A percentile compares a stretch with the other conserved stretches of the same genome.
Conservation (phyloP, 2,329 filamentous ascomycete species). For the Ophiostoma ulmi region DNA sequence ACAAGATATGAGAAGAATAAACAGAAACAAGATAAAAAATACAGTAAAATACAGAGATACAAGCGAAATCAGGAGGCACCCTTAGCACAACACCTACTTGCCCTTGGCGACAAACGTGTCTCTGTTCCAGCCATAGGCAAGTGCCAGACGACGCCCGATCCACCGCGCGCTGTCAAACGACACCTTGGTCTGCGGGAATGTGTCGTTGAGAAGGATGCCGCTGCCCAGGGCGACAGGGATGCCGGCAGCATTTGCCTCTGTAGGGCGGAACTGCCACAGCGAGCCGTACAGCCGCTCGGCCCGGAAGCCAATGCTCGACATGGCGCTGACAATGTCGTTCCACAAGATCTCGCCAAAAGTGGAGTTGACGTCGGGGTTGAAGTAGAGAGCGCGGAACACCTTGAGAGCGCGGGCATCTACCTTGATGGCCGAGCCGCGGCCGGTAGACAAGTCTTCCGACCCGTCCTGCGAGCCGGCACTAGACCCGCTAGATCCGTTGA, state of each 20-base stretch:
- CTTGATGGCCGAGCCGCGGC: slow-evolving; percentile 23
- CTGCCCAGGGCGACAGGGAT: slow-evolving; percentile 33
- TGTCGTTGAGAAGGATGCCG: slow-evolving; percentile 57
- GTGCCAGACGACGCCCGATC: slow-evolving; percentile 45
- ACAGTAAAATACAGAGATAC: background rate
- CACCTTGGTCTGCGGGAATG: slow-evolving; percentile 52
- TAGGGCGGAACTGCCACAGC: slow-evolving; percentile 54
- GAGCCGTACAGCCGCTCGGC: slow-evolving; percentile 56
- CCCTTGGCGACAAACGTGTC: slow-evolving; percentile 39
- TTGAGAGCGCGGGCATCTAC: slow-evolving; percentile 35
- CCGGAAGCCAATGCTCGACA: slow-evolving; percentile 46
- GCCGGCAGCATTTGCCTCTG: slow-evolving; percentile 31
- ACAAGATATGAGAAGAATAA: background rate
- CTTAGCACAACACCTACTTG: background rate
- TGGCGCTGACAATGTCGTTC: slow-evolving; percentile 50
- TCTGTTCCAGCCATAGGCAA: slow-evolving; percentile 48
- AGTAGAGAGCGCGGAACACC: slow-evolving; percentile 41
- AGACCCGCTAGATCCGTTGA: background rate
- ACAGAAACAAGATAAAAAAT: background rate
- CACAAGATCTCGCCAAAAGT: slow-evolving; percentile 47
- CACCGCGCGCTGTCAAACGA: slow-evolving; percentile 42
- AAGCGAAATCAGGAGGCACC: too few species aligned
- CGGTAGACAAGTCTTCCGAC: slow-evolving; percentile 1
- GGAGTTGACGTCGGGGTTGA: slow-evolving; percentile 32
- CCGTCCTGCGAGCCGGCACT: background rate